phyloP scores from a whole-genome alignment of 805 yeast species.

The Suhomyces tanzawaensis region DNA sequence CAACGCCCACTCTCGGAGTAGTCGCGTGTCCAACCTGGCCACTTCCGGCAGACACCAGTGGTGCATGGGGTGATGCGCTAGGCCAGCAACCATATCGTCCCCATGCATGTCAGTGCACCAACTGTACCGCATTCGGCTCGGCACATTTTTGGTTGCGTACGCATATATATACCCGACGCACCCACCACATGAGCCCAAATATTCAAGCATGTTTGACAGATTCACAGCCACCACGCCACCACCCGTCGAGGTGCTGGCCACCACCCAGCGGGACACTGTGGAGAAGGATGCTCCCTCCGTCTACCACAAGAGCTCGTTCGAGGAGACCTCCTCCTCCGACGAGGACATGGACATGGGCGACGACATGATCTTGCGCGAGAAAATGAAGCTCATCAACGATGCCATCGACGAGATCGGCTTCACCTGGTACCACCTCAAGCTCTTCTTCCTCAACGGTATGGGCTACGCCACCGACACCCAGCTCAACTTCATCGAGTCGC shows the following conservation, averaged over 20 bases:
- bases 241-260: background rate
- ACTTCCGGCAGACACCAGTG: no score
- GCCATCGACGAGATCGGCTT: constrained; percentile 42
- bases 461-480: constrained; percentile 47
- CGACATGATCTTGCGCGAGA: constrained; percentile 18
- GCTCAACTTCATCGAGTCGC: constrained; percentile 45
- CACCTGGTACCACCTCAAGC: constrained; percentile 44
- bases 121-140: no score
- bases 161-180: no score
- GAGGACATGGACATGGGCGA: constrained; percentile 14
- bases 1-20: no score
- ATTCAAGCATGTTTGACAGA: background rate
- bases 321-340: constrained; percentile 9
- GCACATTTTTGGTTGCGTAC: no score
- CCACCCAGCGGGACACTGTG: background rate
- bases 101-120: no score
- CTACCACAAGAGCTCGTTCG: constrained; percentile 7
- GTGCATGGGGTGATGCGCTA: no score
- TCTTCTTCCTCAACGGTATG: constrained; percentile 35
- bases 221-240: background rate
- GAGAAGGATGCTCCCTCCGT: constrained; percentile 7
- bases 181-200: no score
- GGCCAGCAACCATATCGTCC: no score
- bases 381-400: constrained; percentile 28
- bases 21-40: no score